Percentiles rank a stretch among this genome's conserved stretches.
Conservation (phyloP, 352 stramenopile genomes). For the Phytophthora multivora region DNA sequence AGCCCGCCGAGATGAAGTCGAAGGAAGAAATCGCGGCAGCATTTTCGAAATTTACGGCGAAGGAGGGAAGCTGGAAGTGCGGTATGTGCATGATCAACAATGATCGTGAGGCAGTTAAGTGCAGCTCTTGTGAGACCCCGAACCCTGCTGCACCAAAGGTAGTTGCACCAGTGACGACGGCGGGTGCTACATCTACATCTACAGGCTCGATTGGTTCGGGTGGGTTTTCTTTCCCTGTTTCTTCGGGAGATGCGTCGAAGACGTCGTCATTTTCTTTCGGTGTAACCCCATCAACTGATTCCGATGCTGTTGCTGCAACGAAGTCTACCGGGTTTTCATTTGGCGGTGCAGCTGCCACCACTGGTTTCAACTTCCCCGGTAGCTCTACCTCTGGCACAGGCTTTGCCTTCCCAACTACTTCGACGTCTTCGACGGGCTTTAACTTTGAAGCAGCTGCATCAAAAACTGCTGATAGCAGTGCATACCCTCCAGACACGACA, state of each 20-base stretch:
- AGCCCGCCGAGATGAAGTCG: slow-evolving; percentile 49
- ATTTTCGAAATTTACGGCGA: slow-evolving; percentile 52
- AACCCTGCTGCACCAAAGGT: slow-evolving; percentile 53
- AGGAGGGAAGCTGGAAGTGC: slow-evolving; percentile 71
- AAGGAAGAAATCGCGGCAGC: slow-evolving; percentile 54
- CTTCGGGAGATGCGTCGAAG: slow-evolving; percentile 13
- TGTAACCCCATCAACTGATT: slow-evolving; percentile 1
- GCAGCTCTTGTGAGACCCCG: slow-evolving; percentile 48
- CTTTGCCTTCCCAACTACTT: slow-evolving; percentile 23
- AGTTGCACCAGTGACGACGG: slow-evolving; percentile 16
- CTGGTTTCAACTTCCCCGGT: slow-evolving; percentile 10
- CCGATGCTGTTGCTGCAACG: not conserved
- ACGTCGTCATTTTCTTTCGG: slow-evolving; percentile 54
- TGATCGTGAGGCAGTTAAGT: slow-evolving; percentile 41
- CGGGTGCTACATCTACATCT: slow-evolving; percentile 18
- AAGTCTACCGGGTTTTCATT: slow-evolving; percentile 38
- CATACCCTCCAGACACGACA: slow-evolving; percentile 21
- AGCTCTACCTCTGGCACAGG: slow-evolving; percentile 10
- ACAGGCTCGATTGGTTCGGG: slow-evolving; percentile 40
- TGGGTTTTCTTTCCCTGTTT: slow-evolving; percentile 46
- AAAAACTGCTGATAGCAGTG: slow-evolving; percentile 1
- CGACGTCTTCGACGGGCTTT: slow-evolving; percentile 18
- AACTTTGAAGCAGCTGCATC: slow-evolving; percentile 6
- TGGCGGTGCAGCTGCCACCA: not conserved
- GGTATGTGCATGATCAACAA: slow-evolving; percentile 55